These are phyloP conservation scores for Yarrowia hollandica DNA, from an alignment of 805 yeast genomes.

Conservation along the genomic window DNA sequence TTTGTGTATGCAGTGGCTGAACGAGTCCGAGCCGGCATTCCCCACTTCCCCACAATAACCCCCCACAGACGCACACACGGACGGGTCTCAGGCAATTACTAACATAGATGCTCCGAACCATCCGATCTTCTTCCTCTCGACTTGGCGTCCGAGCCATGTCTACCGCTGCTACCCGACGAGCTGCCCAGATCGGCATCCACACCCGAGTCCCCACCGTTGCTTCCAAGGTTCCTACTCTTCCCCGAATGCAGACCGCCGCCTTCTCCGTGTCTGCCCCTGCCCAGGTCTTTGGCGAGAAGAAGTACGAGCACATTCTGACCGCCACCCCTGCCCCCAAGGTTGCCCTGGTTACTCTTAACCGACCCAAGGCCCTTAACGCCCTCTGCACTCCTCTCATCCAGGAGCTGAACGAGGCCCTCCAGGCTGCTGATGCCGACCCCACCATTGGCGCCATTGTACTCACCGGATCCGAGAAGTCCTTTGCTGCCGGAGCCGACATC, in stretches of 20 bases:
- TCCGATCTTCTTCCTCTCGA: constrained; percentile 24
- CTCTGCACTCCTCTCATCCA: constrained; percentile 43
- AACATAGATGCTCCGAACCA: constrained; percentile 24
- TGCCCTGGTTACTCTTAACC: constrained; percentile 44
- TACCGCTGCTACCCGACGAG: constrained; percentile 18
- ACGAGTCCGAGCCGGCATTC: too few species aligned
- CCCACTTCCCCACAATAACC: constrained; percentile 8
- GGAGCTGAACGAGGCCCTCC: constrained; percentile 45
- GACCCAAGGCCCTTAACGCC: constrained; percentile 51
- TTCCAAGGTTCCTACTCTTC: background rate
- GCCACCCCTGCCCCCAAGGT: constrained; percentile 46
- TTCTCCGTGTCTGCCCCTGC: constrained; percentile 22
- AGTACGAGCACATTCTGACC: constrained; percentile 45
- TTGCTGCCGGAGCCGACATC: constrained; percentile 60
- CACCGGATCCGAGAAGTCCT: constrained; percentile 50
- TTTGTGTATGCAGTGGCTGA: too few species aligned
- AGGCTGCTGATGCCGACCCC: constrained; percentile 43
- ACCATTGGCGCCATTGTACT: constrained; percentile 50
- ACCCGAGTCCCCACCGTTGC: constrained; percentile 19
- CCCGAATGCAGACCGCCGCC: constrained; percentile 4
- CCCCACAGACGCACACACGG: too few species aligned
- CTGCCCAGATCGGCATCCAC: constrained; percentile 26
- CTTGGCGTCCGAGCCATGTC: constrained; percentile 30
- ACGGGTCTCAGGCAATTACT: too few species aligned
- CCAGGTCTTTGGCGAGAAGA: constrained; percentile 11